These are phyloP conservation scores for Fusarium nygamai DNA, from an alignment of 2,329 filamentous ascomycete species.

Conservation along the genomic window DNA sequence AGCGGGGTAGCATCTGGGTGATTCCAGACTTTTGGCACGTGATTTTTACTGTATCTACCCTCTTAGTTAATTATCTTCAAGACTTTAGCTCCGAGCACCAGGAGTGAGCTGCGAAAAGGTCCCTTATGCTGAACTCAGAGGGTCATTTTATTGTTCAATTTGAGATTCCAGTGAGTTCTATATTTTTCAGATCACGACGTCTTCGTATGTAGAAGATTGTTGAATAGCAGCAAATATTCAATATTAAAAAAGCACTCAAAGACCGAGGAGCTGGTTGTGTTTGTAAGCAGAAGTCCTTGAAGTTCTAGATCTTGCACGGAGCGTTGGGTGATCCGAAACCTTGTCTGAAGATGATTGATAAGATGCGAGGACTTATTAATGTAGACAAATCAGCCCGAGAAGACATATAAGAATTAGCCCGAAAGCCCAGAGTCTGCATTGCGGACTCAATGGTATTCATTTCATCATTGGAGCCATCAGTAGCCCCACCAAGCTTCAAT, in stretches of 20 bases:
- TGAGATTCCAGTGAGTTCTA: fast-evolving
- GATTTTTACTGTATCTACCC: background rate
- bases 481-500: background rate
- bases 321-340: background rate
- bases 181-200: too few relatives aligned
- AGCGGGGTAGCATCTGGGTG: too few relatives aligned
- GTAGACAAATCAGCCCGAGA: background rate
- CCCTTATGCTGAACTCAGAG: too few relatives aligned
- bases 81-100: too few relatives aligned
- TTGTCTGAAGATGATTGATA: background rate
- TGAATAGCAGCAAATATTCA: too few relatives aligned
- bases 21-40: too few relatives aligned
- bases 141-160: fast-evolving
- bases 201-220: too few relatives aligned
- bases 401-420: background rate
- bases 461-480: too few relatives aligned
- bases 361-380: background rate
- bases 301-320: too few relatives aligned
- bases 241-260: background rate
- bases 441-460: too few relatives aligned
- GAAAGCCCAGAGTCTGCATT: background rate
- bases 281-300: background rate
- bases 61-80: too few relatives aligned
- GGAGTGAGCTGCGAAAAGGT: background rate
- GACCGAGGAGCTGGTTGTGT: fast-evolving